Evolutionary conservation across 1,284 basidiomycete genomes (phyloP), one percentile per base, ranked within the genome.

Genomic region (Pseudozyma hubeiensis): DNA sequence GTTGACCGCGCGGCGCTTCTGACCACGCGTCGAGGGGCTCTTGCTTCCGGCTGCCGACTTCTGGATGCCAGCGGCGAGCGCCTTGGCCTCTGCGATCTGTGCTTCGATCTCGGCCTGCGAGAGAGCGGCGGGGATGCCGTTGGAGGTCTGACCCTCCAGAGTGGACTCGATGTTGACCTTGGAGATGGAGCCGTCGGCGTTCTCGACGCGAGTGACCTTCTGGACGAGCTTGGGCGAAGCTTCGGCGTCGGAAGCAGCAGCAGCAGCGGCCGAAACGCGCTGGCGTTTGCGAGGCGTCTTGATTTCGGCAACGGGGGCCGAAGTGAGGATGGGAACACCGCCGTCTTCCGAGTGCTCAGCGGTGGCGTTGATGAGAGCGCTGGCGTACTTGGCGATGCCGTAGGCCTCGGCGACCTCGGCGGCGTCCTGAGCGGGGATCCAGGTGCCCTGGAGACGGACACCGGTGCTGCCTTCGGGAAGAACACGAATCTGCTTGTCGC

Each of bases 361-460:
- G 1, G 85, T 81, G 6, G 94, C 92, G 24, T 89, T 87, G 44
- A 91, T 88, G 44, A 97, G 90, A 8, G 89, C 87, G 48, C 87
- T 84, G 64, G 92, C 89, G 74, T 92, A 87, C 33, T 87, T 84
- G 11, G 85, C 86, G 13, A 93, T 87, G n/a, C 83, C 84, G 77
- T 93, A 93, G 33, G 86, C 84, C 14, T 88, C 86, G 5, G 90
- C 90, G 40, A 97, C 87, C 44, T 85, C 80, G 67, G 89, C 83
- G 3, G 94, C 94, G n/a, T 91, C 85, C 5, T 88, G 85, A 34
- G 91, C 88, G 66, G 89, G 89, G 79, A 95, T 91, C 94, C 94
- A 97, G 54, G 91, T 92, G 24, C 94, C 94, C 16, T 94, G 94
- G 53, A 97, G 90, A 73, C 93, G 76, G 17, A 84, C 81, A 31